Conservation (phyloP, 2,329 filamentous ascomycete species). For the Hypoxylon sp. region DNA sequence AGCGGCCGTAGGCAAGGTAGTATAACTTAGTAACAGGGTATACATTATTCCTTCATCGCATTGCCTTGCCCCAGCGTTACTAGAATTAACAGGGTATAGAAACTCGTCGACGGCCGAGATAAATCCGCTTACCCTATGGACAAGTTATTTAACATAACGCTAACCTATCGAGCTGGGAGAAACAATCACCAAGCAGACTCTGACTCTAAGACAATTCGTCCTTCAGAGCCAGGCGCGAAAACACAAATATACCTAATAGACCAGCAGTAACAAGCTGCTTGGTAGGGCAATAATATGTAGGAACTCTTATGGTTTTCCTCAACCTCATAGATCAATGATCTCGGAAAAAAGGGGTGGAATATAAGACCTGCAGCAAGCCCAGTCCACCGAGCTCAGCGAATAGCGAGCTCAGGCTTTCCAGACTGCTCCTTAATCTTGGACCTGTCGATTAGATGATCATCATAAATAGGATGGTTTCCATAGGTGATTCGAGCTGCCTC, state of each 20-base stretch:
- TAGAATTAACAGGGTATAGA: constrained; percentile 4
- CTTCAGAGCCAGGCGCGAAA: background rate
- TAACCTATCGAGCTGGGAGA: constrained; percentile 2
- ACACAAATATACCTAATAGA: background rate
- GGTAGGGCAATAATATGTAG: constrained; percentile 67
- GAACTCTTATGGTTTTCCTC: constrained; percentile 86
- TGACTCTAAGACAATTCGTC: background rate
- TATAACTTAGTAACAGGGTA: background rate
- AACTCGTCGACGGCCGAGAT: constrained; percentile 16
- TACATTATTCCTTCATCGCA: constrained; percentile 1
- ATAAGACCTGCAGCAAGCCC: constrained; percentile 76
- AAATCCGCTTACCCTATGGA: constrained; percentile 16
- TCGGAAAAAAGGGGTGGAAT: constrained; percentile 92
- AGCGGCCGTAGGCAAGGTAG: constrained; percentile 13
- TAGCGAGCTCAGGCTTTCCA: constrained; percentile 76
- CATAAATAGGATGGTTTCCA: constrained; percentile 85
- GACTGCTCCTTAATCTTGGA: constrained; percentile 82
- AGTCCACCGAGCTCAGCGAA: constrained; percentile 76
- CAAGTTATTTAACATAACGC: constrained; percentile 5
- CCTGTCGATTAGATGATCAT: constrained; percentile 96
- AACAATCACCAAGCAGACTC: constrained; percentile 5
- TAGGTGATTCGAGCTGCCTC: constrained; percentile 84
- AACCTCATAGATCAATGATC: constrained; percentile 91
- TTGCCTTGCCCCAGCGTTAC: constrained; percentile 1
- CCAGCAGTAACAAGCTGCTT: background rate